A percentile compares a stretch with the other conserved stretches of the same genome.
Conservation (phyloP, 2,329 filamentous ascomycete genomes). For the Pseudogymnoascus sp. region DNA sequence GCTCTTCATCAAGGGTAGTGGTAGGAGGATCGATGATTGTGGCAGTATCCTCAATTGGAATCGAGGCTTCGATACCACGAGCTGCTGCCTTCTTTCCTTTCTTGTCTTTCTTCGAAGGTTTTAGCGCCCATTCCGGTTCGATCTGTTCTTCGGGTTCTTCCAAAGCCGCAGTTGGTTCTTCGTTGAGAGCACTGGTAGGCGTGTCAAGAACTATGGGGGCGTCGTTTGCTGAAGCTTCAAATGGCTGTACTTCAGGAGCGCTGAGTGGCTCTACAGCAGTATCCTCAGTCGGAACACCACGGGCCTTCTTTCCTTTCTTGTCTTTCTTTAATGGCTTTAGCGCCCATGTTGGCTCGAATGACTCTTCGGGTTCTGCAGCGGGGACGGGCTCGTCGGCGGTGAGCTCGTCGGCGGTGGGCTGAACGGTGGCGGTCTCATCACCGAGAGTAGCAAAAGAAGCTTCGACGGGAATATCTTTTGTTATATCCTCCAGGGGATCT, state of each 20-base stretch:
- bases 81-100: conserved; percentile 30
- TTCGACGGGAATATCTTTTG: background rate
- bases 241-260: background rate
- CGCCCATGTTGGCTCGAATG: background rate
- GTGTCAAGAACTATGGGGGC: background rate
- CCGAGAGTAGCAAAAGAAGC: background rate
- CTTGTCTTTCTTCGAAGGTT: conserved; percentile 13
- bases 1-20: background rate
- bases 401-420: background rate
- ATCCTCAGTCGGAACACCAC: background rate
- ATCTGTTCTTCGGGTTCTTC: background rate
- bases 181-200: background rate
- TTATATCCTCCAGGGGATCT: background rate
- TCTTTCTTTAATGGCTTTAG: conserved; percentile 12
- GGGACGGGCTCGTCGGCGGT: background rate
- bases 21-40: background rate
- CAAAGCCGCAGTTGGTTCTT: background rate
- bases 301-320: conserved; percentile 30
- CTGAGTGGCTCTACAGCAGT: background rate
- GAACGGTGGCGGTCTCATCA: background rate
- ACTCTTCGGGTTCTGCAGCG: background rate
- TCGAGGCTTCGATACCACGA: background rate
- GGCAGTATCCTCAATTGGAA: background rate
- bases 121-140: background rate
- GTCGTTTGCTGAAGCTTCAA: background rate